Base-by-base conservation (phyloP, 140 eudicot genomes). In the Flaveria floridana region DNA sequence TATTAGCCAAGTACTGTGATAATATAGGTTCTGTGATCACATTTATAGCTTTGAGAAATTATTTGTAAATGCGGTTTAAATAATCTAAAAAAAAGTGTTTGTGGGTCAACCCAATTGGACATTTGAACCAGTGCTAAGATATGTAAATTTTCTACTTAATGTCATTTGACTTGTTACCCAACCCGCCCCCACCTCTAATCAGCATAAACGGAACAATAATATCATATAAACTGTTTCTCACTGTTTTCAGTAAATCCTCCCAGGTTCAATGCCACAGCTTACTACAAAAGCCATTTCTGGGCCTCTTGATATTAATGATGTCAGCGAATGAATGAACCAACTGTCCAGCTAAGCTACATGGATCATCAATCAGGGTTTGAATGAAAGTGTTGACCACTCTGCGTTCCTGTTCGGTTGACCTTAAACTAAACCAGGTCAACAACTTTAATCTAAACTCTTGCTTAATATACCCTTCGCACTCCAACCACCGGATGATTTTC, bases 331-430 rank as follows among this genome's bases (percentile, higher is more conserved):
- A 79, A 77, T 91, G 84, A 30, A 88, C 85, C 82, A 90, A 73
- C 81, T 90, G 95, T 50, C 81, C 95, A 14, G 95, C 92, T 81
- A 90, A 88, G 76, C 97, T 88, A 73, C 80, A 79, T 7, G 95
- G 97, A 70, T 90, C 97, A 21, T 91, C 96, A 12, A 81, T 72
- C 21, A 91, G 76, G 12, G 96, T 83, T 18, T 80, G 92, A 69
- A 91, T 86, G 50, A 83, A 91, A 11, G 97, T 88, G 79, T 88
- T 83, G 9, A 91, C 95, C 71, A 91, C 97, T 70, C 95, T 85
- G 6, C 97, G 86, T 76, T 90, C 97, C 81, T 88, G 95, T 75
- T 84, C 92, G 2, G 90, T 91, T 41, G 97, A 91, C 72, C 95
- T 85, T 77, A 91, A 82, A 76, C 97, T 88, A 55, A 88, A 88